phyloP scores from a whole-genome alignment of 208 protist genomes.

The Kentomonas sorsogonicus region DNA sequence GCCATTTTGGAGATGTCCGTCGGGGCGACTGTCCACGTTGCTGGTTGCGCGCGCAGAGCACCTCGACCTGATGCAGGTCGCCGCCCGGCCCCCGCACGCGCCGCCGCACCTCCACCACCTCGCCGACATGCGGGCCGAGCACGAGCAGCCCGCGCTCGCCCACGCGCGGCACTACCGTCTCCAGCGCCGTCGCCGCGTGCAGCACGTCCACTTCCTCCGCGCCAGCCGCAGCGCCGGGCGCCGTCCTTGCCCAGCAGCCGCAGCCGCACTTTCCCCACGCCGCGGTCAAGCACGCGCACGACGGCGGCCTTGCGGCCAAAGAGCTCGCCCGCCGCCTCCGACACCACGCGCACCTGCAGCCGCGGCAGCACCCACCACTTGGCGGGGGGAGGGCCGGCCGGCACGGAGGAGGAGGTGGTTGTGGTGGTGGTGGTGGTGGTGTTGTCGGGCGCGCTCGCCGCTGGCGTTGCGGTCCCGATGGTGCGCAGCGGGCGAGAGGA shows the following conservation, averaged over 20 bases:
- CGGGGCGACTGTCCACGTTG: conserved; percentile 34
- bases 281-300: conserved; percentile 28
- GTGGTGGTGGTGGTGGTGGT: too few species aligned
- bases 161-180: conserved; percentile 73
- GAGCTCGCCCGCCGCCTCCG: conserved; percentile 37
- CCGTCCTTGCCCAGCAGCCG: not conserved
- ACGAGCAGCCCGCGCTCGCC: conserved; percentile 60
- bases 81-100: conserved; percentile 30
- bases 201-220: conserved; percentile 19
- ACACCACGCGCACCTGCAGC: conserved; percentile 66
- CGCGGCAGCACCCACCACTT: conserved; percentile 75
- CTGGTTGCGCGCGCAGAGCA: conserved; percentile 30
- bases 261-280: conserved; percentile 52
- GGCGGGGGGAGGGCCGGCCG: not conserved
- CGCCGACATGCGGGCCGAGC: conserved; percentile 40
- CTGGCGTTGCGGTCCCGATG: not conserved
- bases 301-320: conserved; percentile 73
- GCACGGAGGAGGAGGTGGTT: too few species aligned
- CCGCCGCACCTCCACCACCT: conserved; percentile 45
- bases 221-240: not conserved
- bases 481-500: conserved; percentile 44
- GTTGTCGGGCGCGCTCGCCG: not conserved
- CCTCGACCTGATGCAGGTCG: conserved; percentile 39
- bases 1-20: conserved; percentile 49
- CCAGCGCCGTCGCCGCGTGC: conserved; percentile 57